Evolutionary conservation across 2,329 filamentous ascomycete genomes (phyloP).

Genomic region (Stachybotrys chlorohalonatus): DNA sequence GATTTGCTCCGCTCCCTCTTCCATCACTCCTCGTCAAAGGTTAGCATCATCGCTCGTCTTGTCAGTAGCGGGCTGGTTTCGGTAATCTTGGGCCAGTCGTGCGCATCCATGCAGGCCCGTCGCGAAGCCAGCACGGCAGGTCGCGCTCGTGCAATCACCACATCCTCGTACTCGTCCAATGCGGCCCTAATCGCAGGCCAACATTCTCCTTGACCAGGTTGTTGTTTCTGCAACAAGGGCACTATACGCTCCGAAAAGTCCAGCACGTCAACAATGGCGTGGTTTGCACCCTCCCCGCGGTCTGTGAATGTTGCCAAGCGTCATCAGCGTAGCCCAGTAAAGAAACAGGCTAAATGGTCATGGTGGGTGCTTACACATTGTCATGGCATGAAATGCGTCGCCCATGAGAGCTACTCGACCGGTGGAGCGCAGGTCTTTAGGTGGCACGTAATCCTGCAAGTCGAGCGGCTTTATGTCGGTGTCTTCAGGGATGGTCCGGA

Average conservation of each 20-base stretch:
- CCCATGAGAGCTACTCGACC: conserved; percentile 39
- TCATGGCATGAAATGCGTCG: conserved; percentile 49
- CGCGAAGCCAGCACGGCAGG: conserved; percentile 40
- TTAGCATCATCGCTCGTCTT: conserved; percentile 24
- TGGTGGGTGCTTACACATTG: conserved; percentile 41
- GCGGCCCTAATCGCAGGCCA: conserved; percentile 11
- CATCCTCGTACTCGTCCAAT: conserved; percentile 32
- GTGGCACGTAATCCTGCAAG: conserved; percentile 38
- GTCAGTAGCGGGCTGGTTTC: conserved; percentile 26
- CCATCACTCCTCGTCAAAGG: conserved; percentile 15
- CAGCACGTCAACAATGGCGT: conserved; percentile 42
- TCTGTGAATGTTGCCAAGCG: conserved; percentile 21
- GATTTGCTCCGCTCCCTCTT: too few species aligned
- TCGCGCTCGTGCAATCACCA: conserved; percentile 30
- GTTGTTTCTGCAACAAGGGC: conserved; percentile 5
- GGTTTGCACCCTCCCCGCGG: conserved; percentile 48
- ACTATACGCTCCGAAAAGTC: conserved; percentile 29
- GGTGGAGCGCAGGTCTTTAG: conserved; percentile 21
- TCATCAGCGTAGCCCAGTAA: neutral
- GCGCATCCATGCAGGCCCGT: conserved; percentile 45
- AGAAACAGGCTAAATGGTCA: neutral
- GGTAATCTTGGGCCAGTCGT: conserved; percentile 35
- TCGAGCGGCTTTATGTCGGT: conserved; percentile 34
- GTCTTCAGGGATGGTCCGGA: conserved; percentile 27
- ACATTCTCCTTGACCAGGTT: neutral